Conservation (phyloP, 2,329 filamentous ascomycete species). For the Arthrobotrys entomopaga region DNA sequence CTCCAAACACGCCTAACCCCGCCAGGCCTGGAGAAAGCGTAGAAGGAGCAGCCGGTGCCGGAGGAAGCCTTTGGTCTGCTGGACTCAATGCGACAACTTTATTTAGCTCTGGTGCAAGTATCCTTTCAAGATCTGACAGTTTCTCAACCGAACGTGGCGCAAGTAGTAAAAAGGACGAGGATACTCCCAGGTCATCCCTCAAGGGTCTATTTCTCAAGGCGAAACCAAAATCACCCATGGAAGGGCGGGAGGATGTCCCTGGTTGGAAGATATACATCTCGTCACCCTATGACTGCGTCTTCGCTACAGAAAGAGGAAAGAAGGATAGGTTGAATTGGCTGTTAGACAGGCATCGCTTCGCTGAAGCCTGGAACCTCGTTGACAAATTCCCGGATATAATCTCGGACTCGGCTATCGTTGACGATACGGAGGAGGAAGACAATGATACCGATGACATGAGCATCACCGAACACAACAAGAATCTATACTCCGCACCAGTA, state of each 20-base stretch:
- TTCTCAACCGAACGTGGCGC: slow-evolving; percentile 41
- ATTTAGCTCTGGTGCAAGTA: slow-evolving; percentile 85
- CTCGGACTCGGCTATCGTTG: slow-evolving; percentile 60
- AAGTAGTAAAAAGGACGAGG: slow-evolving; percentile 34
- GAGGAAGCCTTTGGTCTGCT: slow-evolving; percentile 86
- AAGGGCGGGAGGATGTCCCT: slow-evolving; percentile 61
- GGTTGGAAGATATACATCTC: slow-evolving; percentile 90
- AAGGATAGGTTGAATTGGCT: slow-evolving; percentile 88
- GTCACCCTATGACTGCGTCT: slow-evolving; percentile 95
- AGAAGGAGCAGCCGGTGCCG: slow-evolving; percentile 68
- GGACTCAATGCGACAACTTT: slow-evolving; percentile 87
- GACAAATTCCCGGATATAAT: slow-evolving; percentile 85
- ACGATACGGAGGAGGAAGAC: slow-evolving; percentile 71
- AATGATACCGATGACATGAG: slow-evolving; percentile 67
- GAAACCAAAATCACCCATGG: slow-evolving; percentile 60
- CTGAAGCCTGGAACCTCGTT: slow-evolving; percentile 87
- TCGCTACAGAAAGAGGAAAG: slow-evolving; percentile 86
- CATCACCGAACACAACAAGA: slow-evolving; percentile 54
- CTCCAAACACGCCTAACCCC: slow-evolving; percentile 73
- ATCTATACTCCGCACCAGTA: slow-evolving; percentile 74
- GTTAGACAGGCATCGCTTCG: slow-evolving; percentile 80
- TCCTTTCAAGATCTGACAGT: slow-evolving; percentile 62
- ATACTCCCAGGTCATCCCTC: slow-evolving; percentile 47
- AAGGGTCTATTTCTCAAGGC: slow-evolving; percentile 42
- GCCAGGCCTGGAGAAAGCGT: slow-evolving; percentile 69